Evolutionary conservation across 495 filamentous ascomycete genomes (phyloP).

Genomic region (Geoglossum glabrum): DNA sequence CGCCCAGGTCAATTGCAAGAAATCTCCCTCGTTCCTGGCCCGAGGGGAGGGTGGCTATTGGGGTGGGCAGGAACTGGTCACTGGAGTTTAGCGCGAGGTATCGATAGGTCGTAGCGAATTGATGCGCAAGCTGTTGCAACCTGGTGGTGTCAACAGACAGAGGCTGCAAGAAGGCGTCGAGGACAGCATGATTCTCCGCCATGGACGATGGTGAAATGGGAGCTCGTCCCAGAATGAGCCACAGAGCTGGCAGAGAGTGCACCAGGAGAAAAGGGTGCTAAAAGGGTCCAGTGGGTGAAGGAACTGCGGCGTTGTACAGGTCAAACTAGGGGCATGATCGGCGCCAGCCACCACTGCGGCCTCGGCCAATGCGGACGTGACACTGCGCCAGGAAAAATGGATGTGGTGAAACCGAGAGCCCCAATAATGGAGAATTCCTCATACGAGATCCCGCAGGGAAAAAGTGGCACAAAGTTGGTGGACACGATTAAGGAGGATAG

Average conservation of each 20-base stretch:
- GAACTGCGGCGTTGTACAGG: not conserved
- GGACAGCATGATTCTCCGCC: not conserved
- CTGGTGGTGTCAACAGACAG: not conserved
- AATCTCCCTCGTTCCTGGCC: slow-evolving; percentile 4
- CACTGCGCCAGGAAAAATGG: not conserved
- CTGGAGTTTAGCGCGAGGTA: slow-evolving; percentile 2
- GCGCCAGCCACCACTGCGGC: not conserved
- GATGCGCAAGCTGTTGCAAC: not conserved
- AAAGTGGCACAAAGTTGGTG: not conserved
- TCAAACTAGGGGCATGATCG: not conserved
- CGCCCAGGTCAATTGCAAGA: slow-evolving; percentile 7
- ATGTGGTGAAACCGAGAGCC: not conserved
- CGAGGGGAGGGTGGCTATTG: slow-evolving; percentile 4
- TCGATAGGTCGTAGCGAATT: slow-evolving; percentile 3
- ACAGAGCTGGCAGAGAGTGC: not conserved
- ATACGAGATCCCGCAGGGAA: not conserved
- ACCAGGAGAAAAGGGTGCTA: not conserved
- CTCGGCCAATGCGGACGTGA: not conserved
- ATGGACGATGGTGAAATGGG: not conserved
- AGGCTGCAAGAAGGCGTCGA: slow-evolving; percentile 3
- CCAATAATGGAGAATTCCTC: not conserved
- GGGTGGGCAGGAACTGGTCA: slow-evolving; percentile 8
- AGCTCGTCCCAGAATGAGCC: not conserved
- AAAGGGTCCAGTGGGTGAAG: not conserved
- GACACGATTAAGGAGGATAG: not conserved